Percentiles rank a stretch among this genome's conserved stretches.
Conservation (phyloP, 257 asterid species). For the Anisodus acutangulus region DNA sequence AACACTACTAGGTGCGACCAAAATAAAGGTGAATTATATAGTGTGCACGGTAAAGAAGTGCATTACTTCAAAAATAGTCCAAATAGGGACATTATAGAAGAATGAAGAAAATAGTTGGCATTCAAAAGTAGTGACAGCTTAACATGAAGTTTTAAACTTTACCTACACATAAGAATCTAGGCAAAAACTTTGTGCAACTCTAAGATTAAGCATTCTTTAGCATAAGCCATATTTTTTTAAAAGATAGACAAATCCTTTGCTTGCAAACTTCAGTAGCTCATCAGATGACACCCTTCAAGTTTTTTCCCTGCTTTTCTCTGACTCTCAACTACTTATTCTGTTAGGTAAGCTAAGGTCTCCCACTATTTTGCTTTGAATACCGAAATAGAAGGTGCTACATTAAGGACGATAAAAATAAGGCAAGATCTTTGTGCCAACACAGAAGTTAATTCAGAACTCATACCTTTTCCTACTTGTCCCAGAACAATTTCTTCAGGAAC, state of each 20-base stretch:
- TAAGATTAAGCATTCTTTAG: background rate
- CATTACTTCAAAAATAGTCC: background rate
- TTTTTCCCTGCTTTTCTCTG: background rate
- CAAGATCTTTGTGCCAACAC: background rate
- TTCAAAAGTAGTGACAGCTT: too few relatives aligned
- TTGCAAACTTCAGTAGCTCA: background rate
- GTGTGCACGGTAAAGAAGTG: background rate
- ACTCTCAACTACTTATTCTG: background rate
- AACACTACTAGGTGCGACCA: too few relatives aligned
- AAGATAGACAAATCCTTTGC: background rate
- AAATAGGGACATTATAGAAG: too few relatives aligned
- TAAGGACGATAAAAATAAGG: background rate
- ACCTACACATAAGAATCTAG: background rate
- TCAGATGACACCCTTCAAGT: background rate
- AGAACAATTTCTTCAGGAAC: slow-evolving; percentile 86
- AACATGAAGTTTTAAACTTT: too few relatives aligned
- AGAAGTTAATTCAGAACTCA: background rate
- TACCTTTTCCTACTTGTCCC: slow-evolving; percentile 99
- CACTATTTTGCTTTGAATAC: background rate
- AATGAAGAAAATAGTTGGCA: too few relatives aligned
- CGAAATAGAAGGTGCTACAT: background rate
- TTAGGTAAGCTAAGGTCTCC: background rate
- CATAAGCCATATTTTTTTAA: background rate
- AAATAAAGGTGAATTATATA: background rate
- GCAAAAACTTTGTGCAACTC: background rate